Percentiles rank a stretch among this genome's conserved stretches.
Evolutionary conservation across 2,329 filamentous ascomycete genomes (phyloP).

Genomic region (Ceratocystiopsis sp.): DNA sequence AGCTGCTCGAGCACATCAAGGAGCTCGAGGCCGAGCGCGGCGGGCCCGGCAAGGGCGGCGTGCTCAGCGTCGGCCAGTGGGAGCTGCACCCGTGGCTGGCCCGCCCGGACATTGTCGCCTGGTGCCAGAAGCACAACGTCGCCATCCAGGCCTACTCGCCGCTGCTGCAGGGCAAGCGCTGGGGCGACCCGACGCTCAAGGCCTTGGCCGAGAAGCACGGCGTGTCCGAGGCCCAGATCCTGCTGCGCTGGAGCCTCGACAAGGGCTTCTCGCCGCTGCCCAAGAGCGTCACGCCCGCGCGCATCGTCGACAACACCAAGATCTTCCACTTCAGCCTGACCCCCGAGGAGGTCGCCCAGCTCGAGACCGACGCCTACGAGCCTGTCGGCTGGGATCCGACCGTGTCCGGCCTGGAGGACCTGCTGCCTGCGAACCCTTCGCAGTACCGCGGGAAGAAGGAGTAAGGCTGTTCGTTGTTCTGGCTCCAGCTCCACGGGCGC

Average conservation of each 20-base stretch:
- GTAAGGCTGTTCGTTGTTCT: too few relatives aligned
- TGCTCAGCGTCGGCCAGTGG: constrained; percentile 72
- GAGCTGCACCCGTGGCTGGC: constrained; percentile 83
- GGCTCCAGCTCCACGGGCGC: too few relatives aligned
- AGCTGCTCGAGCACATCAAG: constrained; percentile 37
- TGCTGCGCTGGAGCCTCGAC: constrained; percentile 70
- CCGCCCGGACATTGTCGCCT: constrained; percentile 61
- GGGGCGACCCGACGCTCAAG: constrained; percentile 48
- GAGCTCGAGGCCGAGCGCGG: constrained; percentile 45
- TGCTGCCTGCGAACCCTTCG: too few relatives aligned
- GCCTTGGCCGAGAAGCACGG: constrained; percentile 52
- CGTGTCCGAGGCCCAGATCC: constrained; percentile 58
- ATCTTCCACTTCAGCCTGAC: constrained; percentile 44
- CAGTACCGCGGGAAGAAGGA: too few relatives aligned
- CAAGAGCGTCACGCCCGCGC: constrained; percentile 41
- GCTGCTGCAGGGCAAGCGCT: constrained; percentile 49
- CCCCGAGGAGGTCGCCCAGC: constrained; percentile 35
- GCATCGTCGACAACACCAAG: constrained; percentile 47
- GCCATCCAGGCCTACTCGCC: constrained; percentile 48
- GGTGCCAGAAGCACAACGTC: constrained; percentile 49
- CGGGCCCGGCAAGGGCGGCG: constrained; percentile 46
- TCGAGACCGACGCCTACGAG: constrained; percentile 15
- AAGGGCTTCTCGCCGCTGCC: constrained; percentile 52
- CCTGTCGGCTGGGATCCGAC: constrained; percentile 16
- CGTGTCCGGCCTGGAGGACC: not conserved